Evolutionary conservation across 2,329 filamentous ascomycete genomes (phyloP).

Genomic region (Nothophoma quercina): DNA sequence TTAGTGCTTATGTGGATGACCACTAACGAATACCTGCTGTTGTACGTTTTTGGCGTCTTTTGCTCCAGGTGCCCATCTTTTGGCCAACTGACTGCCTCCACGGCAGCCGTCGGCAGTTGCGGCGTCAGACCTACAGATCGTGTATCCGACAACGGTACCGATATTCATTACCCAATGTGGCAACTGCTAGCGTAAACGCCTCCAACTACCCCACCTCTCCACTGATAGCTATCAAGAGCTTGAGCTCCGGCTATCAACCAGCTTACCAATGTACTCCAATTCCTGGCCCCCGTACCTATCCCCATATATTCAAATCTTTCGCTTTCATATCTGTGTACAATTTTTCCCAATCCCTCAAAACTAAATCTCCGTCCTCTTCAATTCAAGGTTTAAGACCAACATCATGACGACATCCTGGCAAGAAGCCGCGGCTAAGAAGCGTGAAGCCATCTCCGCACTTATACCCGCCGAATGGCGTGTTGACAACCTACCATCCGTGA

Average conservation of each 20-base stretch:
- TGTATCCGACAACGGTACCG: not conserved
- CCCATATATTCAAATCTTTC: too few relatives aligned
- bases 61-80: too few relatives aligned
- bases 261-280: constrained; percentile 7
- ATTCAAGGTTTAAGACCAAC: not conserved
- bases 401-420: constrained; percentile 58
- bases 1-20: too few relatives aligned
- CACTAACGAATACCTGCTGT: too few relatives aligned
- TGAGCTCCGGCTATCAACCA: not conserved
- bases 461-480: constrained; percentile 67
- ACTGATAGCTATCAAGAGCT: not conserved
- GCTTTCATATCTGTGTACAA: too few relatives aligned
- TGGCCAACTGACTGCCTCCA: too few relatives aligned
- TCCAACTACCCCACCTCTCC: constrained; percentile 16
- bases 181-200: constrained; percentile 6
- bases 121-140: not conserved
- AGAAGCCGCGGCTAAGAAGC: constrained; percentile 59
- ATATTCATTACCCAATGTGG: constrained; percentile 1
- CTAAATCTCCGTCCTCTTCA: too few relatives aligned
- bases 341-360: too few relatives aligned
- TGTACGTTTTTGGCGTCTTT: too few relatives aligned
- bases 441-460: constrained; percentile 60
- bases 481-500: constrained; percentile 54
- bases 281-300: not conserved
- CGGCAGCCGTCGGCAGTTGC: not conserved